Base-by-base conservation (phyloP, 805 yeast species). In the Candida pseudoglaebosa region DNA sequence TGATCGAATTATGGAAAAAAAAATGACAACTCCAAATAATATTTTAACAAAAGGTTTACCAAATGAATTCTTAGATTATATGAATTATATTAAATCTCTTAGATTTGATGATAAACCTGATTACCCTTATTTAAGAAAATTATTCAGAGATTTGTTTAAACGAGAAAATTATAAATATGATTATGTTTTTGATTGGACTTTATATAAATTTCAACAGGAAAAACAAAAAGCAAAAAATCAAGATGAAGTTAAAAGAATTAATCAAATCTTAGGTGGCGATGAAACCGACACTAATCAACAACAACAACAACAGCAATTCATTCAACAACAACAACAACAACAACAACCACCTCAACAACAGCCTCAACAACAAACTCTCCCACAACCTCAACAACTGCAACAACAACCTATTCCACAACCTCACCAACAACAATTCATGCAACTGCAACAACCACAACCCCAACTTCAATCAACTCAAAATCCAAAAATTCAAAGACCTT, bases 91-190 rank as follows among this genome's bases (percentile, higher is more conserved):
- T 42, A 85, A 93, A 53, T 84, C 93, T 42, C 76, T 91, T 53
- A 77, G 96, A 47, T 91, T 93, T 55, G 98, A 91, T 55, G 98
- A 93, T 62, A 88, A 88, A 60, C 99, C 99, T 8, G 98, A 91
- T 65, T 91, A 93, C 62, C 75, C 80, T 33, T 91, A 83, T 59
- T 73, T 91, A 61, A 84, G 97, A 55, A 83, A 87, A 59, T 71
- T 91, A 41, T 84, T 91, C 66, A 80, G 96, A 55, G 97, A 90
- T 57, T 71, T 93, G 52, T 88, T 88, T 59, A 72, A 86, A 47
- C 79, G 91, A 48, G 91, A 91, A 60, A 86, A 87, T 42, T 91
- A 88, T 62, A 80, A 83, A 51, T 91, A 90, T 62, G 98, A 91
- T 65, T 91, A 89, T 62, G 80, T 93, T 16, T 91, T 89, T 64